Evolutionary conservation across 2,329 filamentous ascomycete species (phyloP).

Genomic region (Neonectria punicea): DNA sequence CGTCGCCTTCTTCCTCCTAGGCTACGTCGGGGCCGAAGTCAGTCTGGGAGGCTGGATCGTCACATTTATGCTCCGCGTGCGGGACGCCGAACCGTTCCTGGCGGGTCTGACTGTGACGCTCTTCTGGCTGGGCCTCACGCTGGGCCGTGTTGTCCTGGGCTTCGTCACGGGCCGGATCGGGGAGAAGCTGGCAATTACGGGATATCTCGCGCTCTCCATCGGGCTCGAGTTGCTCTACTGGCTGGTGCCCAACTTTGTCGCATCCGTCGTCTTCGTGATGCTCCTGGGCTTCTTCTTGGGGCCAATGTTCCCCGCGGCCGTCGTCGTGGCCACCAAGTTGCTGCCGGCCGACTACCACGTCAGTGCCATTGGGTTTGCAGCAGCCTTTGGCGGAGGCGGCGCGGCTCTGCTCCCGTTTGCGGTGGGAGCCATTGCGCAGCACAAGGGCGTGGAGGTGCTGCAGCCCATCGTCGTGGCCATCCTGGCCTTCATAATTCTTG

Average conservation of each 20-base stretch:
- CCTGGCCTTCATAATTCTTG: conserved; percentile 54
- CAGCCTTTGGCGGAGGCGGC: conserved; percentile 79
- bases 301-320: conserved; percentile 79
- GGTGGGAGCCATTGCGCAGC: conserved; percentile 73
- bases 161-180: conserved; percentile 81
- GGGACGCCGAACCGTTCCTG: conserved; percentile 74
- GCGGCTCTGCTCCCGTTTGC: conserved; percentile 74
- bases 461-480: conserved; percentile 66
- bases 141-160: conserved; percentile 77
- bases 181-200: conserved; percentile 72
- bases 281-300: conserved; percentile 84
- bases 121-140: conserved; percentile 85
- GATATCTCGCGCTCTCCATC: conserved; percentile 73
- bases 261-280: conserved; percentile 76
- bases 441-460: conserved; percentile 64
- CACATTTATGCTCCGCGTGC: conserved; percentile 85
- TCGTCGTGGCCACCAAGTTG: conserved; percentile 79
- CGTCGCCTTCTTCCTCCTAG: conserved; percentile 77
- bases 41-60: conserved; percentile 82
- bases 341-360: conserved; percentile 80
- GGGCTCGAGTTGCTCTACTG: conserved; percentile 79
- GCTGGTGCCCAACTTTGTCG: conserved; percentile 81
- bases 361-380: conserved; percentile 82
- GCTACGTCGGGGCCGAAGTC: conserved; percentile 83
- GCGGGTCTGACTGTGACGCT: conserved; percentile 81